Conservation (phyloP, 495 filamentous ascomycete species). For the Annulohypoxylon nitens region DNA sequence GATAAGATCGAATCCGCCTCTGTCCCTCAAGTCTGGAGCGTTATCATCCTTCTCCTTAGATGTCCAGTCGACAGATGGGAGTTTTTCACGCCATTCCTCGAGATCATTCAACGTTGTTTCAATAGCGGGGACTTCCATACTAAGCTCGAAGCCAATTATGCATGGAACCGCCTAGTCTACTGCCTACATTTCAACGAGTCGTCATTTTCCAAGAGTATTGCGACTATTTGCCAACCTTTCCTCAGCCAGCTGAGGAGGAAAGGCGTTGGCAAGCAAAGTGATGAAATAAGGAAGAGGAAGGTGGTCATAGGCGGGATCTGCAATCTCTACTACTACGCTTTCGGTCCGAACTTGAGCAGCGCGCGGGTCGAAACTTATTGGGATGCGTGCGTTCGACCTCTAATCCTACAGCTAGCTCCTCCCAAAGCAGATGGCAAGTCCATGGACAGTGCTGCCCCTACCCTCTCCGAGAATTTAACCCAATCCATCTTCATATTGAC, state of each 20-base stretch:
- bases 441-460: slow-evolving; percentile 36
- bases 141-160: slow-evolving; percentile 80
- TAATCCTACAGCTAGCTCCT: slow-evolving; percentile 61
- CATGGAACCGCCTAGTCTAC: slow-evolving; percentile 87
- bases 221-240: slow-evolving; percentile 77
- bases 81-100: slow-evolving; percentile 76
- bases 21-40: slow-evolving; percentile 92
- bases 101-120: slow-evolving; percentile 84
- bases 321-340: slow-evolving; percentile 86
- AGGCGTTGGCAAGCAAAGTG: slow-evolving; percentile 66
- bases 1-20: slow-evolving; percentile 70
- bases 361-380: slow-evolving; percentile 80
- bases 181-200: slow-evolving; percentile 71
- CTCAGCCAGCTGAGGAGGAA: slow-evolving; percentile 76
- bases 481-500: slow-evolving; percentile 73
- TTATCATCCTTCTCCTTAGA: slow-evolving; percentile 80
- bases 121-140: slow-evolving; percentile 80
- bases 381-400: slow-evolving; percentile 76
- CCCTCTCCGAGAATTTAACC: slow-evolving; percentile 46
- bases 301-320: slow-evolving; percentile 77
- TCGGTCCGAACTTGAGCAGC: slow-evolving; percentile 74
- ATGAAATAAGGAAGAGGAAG: slow-evolving; percentile 69
- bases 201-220: slow-evolving; percentile 69
- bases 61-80: slow-evolving; percentile 78
- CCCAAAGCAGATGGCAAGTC: slow-evolving; percentile 48